Percentiles rank a stretch among this genome's conserved stretches.
Conservation (phyloP, 192 early-diverging fungal species). For the Coemansia umbellata region DNA sequence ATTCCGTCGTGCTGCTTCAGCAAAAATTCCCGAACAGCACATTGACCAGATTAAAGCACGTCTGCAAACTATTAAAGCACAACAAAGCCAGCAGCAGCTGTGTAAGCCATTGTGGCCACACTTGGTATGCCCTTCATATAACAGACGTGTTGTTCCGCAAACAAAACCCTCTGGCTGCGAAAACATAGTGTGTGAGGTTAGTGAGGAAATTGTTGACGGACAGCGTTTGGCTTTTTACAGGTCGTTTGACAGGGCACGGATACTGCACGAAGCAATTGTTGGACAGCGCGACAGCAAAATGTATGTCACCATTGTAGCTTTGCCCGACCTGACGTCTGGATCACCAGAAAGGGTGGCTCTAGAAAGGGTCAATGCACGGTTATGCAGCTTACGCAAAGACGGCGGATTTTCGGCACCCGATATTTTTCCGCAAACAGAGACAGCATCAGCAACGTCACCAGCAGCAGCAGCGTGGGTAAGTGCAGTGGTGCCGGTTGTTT, state of each 20-base stretch:
- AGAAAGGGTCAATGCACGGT: neutral
- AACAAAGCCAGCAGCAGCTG: no score
- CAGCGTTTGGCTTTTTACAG: constrained; percentile 12
- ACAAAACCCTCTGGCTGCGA: neutral
- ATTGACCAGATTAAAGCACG: constrained; percentile 10
- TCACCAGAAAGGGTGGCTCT: neutral
- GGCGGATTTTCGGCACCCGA: constrained; percentile 4
- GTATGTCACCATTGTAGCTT: neutral
- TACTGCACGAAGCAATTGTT: constrained; percentile 7
- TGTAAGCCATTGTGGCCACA: constrained; percentile 19
- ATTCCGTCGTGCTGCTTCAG: constrained; percentile 31
- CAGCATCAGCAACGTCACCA: no score
- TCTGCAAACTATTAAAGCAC: neutral
- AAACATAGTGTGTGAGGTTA: constrained; percentile 9
- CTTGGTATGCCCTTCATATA: constrained; percentile 13
- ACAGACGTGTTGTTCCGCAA: neutral
- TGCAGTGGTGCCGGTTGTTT: constrained; percentile 27
- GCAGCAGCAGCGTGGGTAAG: no score
- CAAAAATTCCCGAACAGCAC: constrained; percentile 15
- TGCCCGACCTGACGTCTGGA: neutral
- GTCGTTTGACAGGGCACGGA: constrained; percentile 8
- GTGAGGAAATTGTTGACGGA: constrained; percentile 18
- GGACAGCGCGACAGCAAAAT: neutral
- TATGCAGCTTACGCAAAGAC: constrained; percentile 34
- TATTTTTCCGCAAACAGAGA: neutral